Base-by-base conservation (phyloP, 805 yeast species). In the Ogataea paraovalis region DNA sequence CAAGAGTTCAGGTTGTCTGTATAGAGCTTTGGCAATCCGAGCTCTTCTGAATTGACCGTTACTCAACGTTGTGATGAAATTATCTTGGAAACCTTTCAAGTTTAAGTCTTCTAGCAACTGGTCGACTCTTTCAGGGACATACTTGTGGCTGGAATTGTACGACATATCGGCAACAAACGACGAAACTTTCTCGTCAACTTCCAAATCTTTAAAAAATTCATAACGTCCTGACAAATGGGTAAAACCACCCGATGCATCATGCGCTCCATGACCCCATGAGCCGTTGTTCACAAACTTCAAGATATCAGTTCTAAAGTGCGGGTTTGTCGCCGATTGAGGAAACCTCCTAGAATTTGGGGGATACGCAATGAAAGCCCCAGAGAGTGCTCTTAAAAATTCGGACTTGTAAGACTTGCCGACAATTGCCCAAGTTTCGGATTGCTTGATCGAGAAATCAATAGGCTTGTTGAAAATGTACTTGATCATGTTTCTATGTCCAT, bases 41-140 rank as follows among this genome's bases (percentile, higher is more conserved):
- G 97, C 96, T 43, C 99, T 73, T 56, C 99, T 75, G 63, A 87
- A 82, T 65, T 94, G 99, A 0, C 99, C 99, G 64, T 94, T 94
- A 64, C 96, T 87, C 39, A 94, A 70, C 0, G 92, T 87, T 63
- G 88, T 87, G 30, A 87, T 79, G 89, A 96, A 92, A 49, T 88
- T 78, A 46, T 80, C 74, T 45, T 79, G 72, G 42, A 90, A 64
- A 0, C 78, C 82, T 5, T 62, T 65, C 49, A 92, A 69, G 42
- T 78, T 71, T 47, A 94, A 74, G 25, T 68, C 66, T 3, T 69
- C 62, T 9, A 86, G 57, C 19, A 85, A 67, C 1, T 61, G 54
- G 1, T 69, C 64, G 9, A 82, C 71, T 30, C 71, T 63, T 0
- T 56, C 59, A 28, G 59, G 52, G 46, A 77, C 70, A 3, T 69